Evolutionary conservation across 768 basidiomycete species (phyloP), one percentile per base, ranked within the genome.

Genomic region (Peribolospora baueri): DNA sequence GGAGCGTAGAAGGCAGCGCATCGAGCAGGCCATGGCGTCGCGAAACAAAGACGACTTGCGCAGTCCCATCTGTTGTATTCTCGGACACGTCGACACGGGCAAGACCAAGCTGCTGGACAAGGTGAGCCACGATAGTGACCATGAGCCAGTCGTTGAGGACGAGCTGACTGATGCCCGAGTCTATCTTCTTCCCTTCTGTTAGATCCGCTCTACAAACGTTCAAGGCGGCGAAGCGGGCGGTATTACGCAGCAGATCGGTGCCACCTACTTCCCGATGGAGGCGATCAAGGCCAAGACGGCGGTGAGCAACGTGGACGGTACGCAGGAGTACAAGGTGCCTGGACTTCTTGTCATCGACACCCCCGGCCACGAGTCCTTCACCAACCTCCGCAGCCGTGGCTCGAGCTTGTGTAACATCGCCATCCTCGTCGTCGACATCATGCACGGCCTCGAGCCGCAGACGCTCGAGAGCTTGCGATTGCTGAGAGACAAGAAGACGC

Each of bases 141-240:
- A 25, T 25, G 25, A 25, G 9, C 51, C 42, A 6, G 4, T 8
- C 46, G 6, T 43, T 46, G 14, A 14, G 38, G 11, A 8, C 14
- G 2, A 45, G 9, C 45, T 45, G 36, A 38, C 10, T n/a, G 40
- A n/a, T 50, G 42, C 14, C 14, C 25, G 42, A 46, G 7, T 59
- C 49, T 42, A 13, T 43, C 42, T 38, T 55, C 48, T 54, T 42
- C 53, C 6, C 13, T 46, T 37, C 50, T 48, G 54, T 53, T 60
- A 93, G 87, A 98, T 98, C 66, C 88, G 93, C 61, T 91, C 97
- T 81, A 97, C 91, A 4, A 95, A 95, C 61, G 93, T 98, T 25
- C 90, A 95, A 69, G 93, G 95, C 66, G 93, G 93, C 54, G 93
- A 98, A 76, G 93, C 93, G 3, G 93, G 93, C 61, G 93, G 93